These are phyloP conservation scores for Cupressus sempervirens DNA, from an alignment of 75 land plant genomes.

Conservation along the genomic window DNA sequence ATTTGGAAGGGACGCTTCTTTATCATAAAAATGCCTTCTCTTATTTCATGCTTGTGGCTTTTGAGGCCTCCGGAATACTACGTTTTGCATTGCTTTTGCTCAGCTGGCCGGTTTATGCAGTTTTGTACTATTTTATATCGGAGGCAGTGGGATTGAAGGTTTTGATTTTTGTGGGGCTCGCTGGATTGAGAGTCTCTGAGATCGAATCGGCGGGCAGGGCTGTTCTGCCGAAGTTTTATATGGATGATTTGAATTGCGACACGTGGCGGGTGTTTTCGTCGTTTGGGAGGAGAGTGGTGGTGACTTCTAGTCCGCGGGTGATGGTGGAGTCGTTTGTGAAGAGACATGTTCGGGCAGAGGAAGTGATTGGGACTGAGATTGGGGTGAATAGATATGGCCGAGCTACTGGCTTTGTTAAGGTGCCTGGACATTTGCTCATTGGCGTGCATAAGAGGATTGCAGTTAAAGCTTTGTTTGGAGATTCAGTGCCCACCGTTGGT, in stretches of 20 bases:
- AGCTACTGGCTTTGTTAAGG: conserved; percentile 65
- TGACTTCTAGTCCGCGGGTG: conserved; percentile 59
- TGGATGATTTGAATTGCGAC: conserved; percentile 63
- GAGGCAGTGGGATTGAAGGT: conserved; percentile 42
- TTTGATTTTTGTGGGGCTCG: conserved; percentile 50
- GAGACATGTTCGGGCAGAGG: conserved; percentile 67
- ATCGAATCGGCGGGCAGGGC: conserved; percentile 79
- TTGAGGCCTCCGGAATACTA: conserved; percentile 74
- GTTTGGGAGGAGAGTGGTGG: conserved; percentile 57
- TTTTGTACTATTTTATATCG: conserved; percentile 33
- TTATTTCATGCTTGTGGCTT: conserved; percentile 89
- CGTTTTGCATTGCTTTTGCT: conserved; percentile 60
- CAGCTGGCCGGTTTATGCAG: conserved; percentile 56
- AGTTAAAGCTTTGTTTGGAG: conserved; percentile 31
- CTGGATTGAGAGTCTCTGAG: conserved; percentile 50
- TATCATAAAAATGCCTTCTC: conserved; percentile 52
- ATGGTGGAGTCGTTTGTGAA: conserved; percentile 87
- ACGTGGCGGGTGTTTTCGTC: conserved; percentile 64
- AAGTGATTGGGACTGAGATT: conserved; percentile 81
- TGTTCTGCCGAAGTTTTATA: conserved; percentile 92
- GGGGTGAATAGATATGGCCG: conserved; percentile 51
- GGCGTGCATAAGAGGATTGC: conserved; percentile 16
- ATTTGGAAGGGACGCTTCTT: conserved; percentile 72
- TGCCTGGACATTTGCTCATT: conserved; percentile 27
- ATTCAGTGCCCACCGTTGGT: conserved; percentile 45